Evolutionary conservation across 441 rosid species (phyloP).

Genomic region (Cnidoscolus chayamansa): DNA sequence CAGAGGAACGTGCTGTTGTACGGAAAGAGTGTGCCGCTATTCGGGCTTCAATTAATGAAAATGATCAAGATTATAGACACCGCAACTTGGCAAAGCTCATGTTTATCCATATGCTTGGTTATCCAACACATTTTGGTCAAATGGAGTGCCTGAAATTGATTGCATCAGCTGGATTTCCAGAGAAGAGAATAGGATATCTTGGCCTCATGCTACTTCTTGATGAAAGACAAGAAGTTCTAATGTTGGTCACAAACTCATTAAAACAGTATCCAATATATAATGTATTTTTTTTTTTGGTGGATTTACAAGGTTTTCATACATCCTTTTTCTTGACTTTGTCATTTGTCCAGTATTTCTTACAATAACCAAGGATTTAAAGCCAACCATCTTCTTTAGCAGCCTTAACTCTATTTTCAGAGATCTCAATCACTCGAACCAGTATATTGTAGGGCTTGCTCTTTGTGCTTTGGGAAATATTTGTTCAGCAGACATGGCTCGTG

Average conservation of each 20-base stretch:
- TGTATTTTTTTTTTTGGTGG: not conserved
- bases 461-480: slow-evolving; percentile 99
- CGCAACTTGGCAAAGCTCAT: slow-evolving; percentile 89
- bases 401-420: slow-evolving; percentile 80
- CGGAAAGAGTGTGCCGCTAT: slow-evolving; percentile 98
- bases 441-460: slow-evolving; percentile 95
- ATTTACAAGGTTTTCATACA: slow-evolving; percentile 34
- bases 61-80: slow-evolving; percentile 77
- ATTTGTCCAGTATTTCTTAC: slow-evolving; percentile 49
- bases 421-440: slow-evolving; percentile 95
- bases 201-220: slow-evolving; percentile 98
- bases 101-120: slow-evolving; percentile 99
- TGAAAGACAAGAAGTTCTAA: slow-evolving; percentile 98
- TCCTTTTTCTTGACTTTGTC: slow-evolving; percentile 48
- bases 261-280: slow-evolving; percentile 81
- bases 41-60: slow-evolving; percentile 80
- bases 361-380: not conserved
- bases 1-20: slow-evolving; percentile 95
- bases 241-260: slow-evolving; percentile 97
- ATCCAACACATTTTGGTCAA: slow-evolving; percentile 99
- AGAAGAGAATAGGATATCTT: slow-evolving; percentile 97
- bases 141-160: slow-evolving; percentile 98
- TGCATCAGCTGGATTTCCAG: slow-evolving; percentile 94
- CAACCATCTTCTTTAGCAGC: slow-evolving; percentile 26
- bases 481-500: slow-evolving; percentile 99